A percentile compares a stretch with the other conserved stretches of the same genome.
Evolutionary conservation across 2,329 filamentous ascomycete genomes (phyloP).

Genomic region (Colletotrichum limetticola): DNA sequence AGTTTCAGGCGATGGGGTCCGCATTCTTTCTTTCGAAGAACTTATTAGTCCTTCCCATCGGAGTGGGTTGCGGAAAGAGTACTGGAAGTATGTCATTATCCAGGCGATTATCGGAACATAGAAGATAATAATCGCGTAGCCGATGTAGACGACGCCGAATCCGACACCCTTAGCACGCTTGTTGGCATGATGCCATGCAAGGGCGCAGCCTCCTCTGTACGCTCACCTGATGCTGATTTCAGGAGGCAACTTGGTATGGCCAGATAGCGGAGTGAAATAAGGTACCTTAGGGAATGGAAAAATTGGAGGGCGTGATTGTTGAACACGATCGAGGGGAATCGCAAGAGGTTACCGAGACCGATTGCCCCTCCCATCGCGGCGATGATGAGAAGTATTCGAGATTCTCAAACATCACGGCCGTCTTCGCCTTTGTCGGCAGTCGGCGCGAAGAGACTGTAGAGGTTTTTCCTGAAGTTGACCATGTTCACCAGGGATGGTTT

Average conservation of each 20-base stretch:
- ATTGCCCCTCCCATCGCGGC: conserved; percentile 64
- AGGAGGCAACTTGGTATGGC: conserved; percentile 63
- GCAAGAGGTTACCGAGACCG: conserved; percentile 64
- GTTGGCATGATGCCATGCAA: conserved; percentile 61
- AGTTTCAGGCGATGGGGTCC: conserved; percentile 44
- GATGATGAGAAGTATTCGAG: conserved; percentile 57
- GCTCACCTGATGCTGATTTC: conserved; percentile 75
- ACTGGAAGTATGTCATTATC: conserved; percentile 66
- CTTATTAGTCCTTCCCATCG: conserved; percentile 55
- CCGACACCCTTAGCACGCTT: conserved; percentile 61
- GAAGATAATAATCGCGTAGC: conserved; percentile 62
- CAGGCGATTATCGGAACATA: conserved; percentile 65
- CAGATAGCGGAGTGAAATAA: conserved; percentile 60
- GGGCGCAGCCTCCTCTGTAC: conserved; percentile 61
- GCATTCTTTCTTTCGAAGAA: conserved; percentile 43
- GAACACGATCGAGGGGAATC: conserved; percentile 65
- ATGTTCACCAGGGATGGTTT: neutral
- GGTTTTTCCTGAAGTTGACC: conserved; percentile 17
- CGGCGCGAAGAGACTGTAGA: conserved; percentile 37
- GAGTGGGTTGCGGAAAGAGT: conserved; percentile 61
- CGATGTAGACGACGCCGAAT: conserved; percentile 59
- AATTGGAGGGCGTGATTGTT: conserved; percentile 67
- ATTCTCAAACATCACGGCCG: conserved; percentile 57
- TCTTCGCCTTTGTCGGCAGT: conserved; percentile 39
- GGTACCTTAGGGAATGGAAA: conserved; percentile 60